Evolutionary conservation across 805 yeast genomes (phyloP), one percentile per base, ranked within the genome.

Genomic region (Saccharomyces kudriavzevii): DNA sequence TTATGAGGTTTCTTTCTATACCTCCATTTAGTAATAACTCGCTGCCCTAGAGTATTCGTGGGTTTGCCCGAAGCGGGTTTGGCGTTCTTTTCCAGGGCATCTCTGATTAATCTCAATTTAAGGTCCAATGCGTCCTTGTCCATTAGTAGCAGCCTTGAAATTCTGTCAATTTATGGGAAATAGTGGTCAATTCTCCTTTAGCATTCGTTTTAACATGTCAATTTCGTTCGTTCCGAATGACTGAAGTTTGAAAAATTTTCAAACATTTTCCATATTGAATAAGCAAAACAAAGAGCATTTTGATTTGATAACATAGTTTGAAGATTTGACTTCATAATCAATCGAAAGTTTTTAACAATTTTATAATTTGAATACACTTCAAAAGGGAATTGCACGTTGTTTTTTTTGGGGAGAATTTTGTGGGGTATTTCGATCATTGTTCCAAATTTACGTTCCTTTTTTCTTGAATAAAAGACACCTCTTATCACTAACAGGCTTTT

Each of bases 11-110:
- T 52, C n/a, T 56, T 45, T 50, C 49, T 55, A 49, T 54, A 56
- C 40, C 56, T 58, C 59, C 59, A 56, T 45, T 54, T 53, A 13
- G 43, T 35, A 17, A 35, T 35, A 35, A 35, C 11, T 35, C 43
- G 22, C 13, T 35, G 22, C 8, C 24, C 47, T 52, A 52, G 17
- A 58, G 49, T 40, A 56, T 40, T 24, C 51, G 25, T 35, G 17
- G 17, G 3, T 17, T 35, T 35, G n/a, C 43, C 22, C 24, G 43
- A 17, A 9, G 17, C 9, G 6, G 3, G 24, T 17, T 35, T 35
- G 11, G 43, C 8, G 4, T 17, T 35, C 24, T 17, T 35, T 17
- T 3, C 24, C 43, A 35, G 22, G 4, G 43, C n/a, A 20, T 35
- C 11, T 20, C 24, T 17, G 24, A 35, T n/a, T 6, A 13, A 17